Evolutionary conservation across 1,284 basidiomycete species (phyloP), one percentile per base, ranked within the genome.

Genomic region (Rhizopogon hawkerae): DNA sequence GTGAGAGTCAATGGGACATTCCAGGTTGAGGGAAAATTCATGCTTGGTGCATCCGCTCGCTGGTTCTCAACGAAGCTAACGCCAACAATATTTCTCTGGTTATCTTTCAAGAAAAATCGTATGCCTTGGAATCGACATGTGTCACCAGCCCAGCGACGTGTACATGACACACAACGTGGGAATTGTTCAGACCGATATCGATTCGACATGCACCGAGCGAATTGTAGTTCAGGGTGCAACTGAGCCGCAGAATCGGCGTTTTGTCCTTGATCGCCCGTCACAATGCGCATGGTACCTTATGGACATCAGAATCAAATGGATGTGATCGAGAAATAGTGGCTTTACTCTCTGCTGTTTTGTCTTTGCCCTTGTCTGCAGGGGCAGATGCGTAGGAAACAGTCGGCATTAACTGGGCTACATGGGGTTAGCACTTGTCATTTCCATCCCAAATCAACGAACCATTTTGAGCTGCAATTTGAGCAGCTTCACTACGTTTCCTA

Each of bases 61-160:
- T 77, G 75, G 54, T 70, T 76, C 63, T 83, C 81, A 34, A 79
- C 75, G 58, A 88, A 89, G 55, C 78, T 79, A 47, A 85, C 76
- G 16, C 79, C 83, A 45, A 78, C 71, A 37, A 86, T 76, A 33
- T 74, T 73, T 48, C 75, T 68, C 38, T 78, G 70, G 36, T 66
- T 57, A 53, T 85, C 78, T 55, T 83, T 79, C 54, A 85, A 68
- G 63, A 89, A 83, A 59, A 79, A 83, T 16, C 85, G 78, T 52
- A 89, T 83, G 16, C 79, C 78, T 60, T 88, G 86, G 65, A 89
- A 89, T 23, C 85, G 79, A 60, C 85, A 89, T 0, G 84, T 87
- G 62, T 89, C 85, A 36, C 85, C 86, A 2, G 84, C 85, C 85
- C 85, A 89, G 13, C 85, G 81, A 41, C 85, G 80, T 16, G 82